Base-by-base conservation (phyloP, 2,329 filamentous ascomycete genomes). In the Cadophora luteo-olivacea region DNA sequence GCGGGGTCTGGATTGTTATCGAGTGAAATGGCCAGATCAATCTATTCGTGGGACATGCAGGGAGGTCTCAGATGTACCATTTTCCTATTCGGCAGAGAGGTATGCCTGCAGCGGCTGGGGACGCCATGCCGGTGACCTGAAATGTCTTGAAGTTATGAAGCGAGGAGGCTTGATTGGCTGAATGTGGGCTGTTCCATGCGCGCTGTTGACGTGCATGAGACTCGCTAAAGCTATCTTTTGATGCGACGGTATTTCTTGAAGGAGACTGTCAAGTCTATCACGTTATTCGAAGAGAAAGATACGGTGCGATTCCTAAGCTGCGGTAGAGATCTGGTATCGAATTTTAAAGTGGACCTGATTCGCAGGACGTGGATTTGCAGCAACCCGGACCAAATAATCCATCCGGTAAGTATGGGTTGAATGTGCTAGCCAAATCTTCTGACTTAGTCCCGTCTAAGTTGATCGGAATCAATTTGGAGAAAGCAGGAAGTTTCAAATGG, bases 41-140 rank as follows among this genome's bases (percentile, higher is more conserved):
- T 45, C 36, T 60, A 45, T 60, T 60, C 14, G 36, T 60, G 57
- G 33, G 33, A 45, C 33, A 58, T 58, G 55, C 33, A 58, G 55
- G 55, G 33, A 58, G 22, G 57, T 38, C 33, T 60, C 22, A 41
- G 5, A 19, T 60, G 57, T 14, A 22, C 36, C 36, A 14, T 29
- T 6, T 16, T 25, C 57, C 22, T 45, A 41, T 45, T 41, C 16
- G 33, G 29, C 29, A 29, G 29, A 29, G 29, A 29, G 29, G 29
- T 55, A 19, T 4, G 14, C 52, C 52, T 55, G 52, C 52, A 55
- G 33, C 36, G 14, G n/a, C 12, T 60, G 36, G 22, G 38, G 38
- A 22, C 4, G 36, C 36, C 22, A 11, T 41, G 22, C 36, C 36
- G 36, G 57, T 7, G 16, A 32, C 25, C 7, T 55, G 25, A 29